Evolutionary conservation across 257 asterid species (phyloP).

Genomic region (Petunia axillaris): DNA sequence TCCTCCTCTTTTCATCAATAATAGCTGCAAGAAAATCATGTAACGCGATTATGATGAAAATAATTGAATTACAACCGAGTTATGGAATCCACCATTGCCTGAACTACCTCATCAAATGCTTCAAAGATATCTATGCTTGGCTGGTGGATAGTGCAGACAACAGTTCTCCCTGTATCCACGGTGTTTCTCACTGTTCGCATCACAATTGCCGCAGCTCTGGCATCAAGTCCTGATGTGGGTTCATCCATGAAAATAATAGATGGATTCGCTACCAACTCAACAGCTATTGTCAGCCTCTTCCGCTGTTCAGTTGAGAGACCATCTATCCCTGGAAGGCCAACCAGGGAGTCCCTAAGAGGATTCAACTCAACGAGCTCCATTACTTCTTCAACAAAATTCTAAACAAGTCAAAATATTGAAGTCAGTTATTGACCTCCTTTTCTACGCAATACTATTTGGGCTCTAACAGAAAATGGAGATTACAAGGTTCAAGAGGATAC

Average conservation of each 20-base stretch:
- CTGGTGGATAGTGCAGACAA: constrained; percentile 90
- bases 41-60: constrained; percentile 1
- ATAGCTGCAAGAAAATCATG: constrained; percentile 44
- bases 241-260: constrained; percentile 94
- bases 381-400: constrained; percentile 90
- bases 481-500: not conserved
- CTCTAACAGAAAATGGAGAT: not conserved
- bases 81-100: not conserved
- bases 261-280: constrained; percentile 88
- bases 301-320: constrained; percentile 91
- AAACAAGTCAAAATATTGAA: not conserved
- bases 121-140: constrained; percentile 89
- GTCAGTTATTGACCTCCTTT: not conserved
- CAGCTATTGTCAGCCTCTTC: constrained; percentile 85
- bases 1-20: constrained; percentile 94
- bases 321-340: constrained; percentile 88
- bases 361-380: constrained; percentile 87
- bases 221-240: constrained; percentile 90
- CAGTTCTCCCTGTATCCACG: constrained; percentile 82
- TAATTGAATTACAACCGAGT: not conserved
- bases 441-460: not conserved
- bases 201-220: constrained; percentile 92
- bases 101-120: constrained; percentile 84
- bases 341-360: constrained; percentile 60
- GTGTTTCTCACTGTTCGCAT: constrained; percentile 89